Base-by-base conservation (phyloP, 2,329 filamentous ascomycete species). In the Alternaria ethzedia region DNA sequence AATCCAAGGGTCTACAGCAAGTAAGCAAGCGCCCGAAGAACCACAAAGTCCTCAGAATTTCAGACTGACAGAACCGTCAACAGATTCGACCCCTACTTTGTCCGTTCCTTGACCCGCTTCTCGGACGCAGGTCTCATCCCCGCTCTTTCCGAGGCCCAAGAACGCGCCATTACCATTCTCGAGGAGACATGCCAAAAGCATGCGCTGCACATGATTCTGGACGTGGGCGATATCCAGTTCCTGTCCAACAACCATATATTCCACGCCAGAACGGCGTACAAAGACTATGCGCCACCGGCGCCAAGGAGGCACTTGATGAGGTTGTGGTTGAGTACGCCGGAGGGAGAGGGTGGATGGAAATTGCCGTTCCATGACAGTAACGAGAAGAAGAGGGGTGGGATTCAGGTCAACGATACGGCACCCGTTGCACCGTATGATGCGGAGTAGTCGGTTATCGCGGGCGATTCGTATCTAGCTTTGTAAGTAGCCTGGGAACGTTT, bases 151-250 rank as follows among this genome's bases (percentile, higher is more conserved):
- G 79, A 84, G 0, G 90, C 86, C 61, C 93, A 97, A 81, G 70
- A 85, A 57, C 87, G 89, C 62, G 93, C 93, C 2, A 82, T 90
- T 7, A 75, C 86, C 46, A 84, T 95, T 7, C 85, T 95, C 9
- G 94, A 97, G 78, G 88, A 90, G 30, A 94, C 90, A 0, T 95
- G 92, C 81, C 83, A 91, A 75, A 83, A 88, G 6, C 83, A 94
- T 54, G 86, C 91, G 4, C 83, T 97, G 69, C 93, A 96, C 81
- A 96, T 96, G 92, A 83, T 96, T 46, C 85, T 96, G 9, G 92
- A 95, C 69, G 87, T 96, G 17, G 93, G 93, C 51, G 93, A 97
- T 74, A 94, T 97, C 66, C 94, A 97, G 80, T 95, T 97, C 80
- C 76, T 96, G 60, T 89, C 89, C 70, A 96, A 97, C 77, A 86